Evolutionary conservation across 371 early-diverging fungal species (phyloP), one percentile per base, ranked within the genome.

Genomic region (Saksenaea oblongispora): DNA sequence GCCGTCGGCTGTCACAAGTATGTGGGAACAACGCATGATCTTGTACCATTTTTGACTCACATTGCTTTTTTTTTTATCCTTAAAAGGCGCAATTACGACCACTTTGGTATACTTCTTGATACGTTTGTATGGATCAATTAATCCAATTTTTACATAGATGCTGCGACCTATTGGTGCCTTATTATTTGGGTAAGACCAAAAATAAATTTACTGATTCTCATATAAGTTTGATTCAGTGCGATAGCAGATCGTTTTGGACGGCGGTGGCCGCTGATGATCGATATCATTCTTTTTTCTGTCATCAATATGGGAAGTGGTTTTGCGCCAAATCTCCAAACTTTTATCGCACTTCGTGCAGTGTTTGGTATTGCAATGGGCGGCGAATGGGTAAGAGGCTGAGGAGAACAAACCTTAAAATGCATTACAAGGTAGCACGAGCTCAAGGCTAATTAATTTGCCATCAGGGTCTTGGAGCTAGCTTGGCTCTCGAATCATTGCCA

Each of bases 351-450:
- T 27, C 86, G 90, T 34, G 84, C 84, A 14, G 61, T 90, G 5
- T 90, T 89, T 73, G 90, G 90, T 22, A 84, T 90, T 47, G 75
- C 83, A n/a, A 86, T 90, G 87, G 90, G 90, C 35, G 90, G 89
- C 34, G 88, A 86, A 63, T 90, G 90, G 90, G 18, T 24, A 64
- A 34, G 58, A 27, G 24, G 36, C 18, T 36, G 34, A 28, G 51
- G 13, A 18, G 8, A 39, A 54, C 0, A 14, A 18, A 26, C 60
- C n/a, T 44, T 5, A 35, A 37, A 41, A 14, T 24, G 27, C 41
- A 44, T 41, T 28, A 37, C 41, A n/a, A 34, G 15, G 54, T 61
- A 9, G 36, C 11, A 47, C 51, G 42, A 41, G 14, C 5, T 14
- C 9, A 17, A 22, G 3, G 22, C 51, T 47, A 47, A 41, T 35